Conservation (phyloP, 169 alveolate genomes). For the Eimeria brunetti region DNA sequence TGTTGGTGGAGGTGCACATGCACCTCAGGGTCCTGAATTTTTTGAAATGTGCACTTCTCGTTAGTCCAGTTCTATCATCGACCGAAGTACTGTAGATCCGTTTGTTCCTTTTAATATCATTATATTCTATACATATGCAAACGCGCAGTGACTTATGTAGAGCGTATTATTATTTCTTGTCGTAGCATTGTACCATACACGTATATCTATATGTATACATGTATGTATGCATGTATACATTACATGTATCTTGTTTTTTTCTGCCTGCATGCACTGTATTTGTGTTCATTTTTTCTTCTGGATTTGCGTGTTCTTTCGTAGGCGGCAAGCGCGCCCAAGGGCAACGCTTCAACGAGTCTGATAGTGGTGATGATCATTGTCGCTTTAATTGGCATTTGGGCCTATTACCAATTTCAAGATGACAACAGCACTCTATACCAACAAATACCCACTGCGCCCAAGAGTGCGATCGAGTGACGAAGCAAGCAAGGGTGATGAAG, state of each 20-base stretch:
- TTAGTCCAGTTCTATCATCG: too few relatives aligned
- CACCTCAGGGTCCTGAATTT: too few relatives aligned
- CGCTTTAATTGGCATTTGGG: conserved; percentile 52
- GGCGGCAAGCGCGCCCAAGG: background rate
- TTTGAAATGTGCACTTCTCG: too few relatives aligned
- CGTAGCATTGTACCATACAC: too few relatives aligned
- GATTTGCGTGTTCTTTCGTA: background rate
- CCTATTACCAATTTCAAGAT: conserved; percentile 49
- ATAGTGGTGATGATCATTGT: conserved; percentile 33
- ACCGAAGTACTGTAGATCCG: too few relatives aligned
- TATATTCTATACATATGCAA: too few relatives aligned
- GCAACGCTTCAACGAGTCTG: background rate
- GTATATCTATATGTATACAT: too few relatives aligned
- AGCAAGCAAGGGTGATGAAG: background rate
- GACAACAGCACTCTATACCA: conserved; percentile 37
- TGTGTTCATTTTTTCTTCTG: background rate
- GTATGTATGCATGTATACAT: background rate
- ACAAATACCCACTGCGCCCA: conserved; percentile 17
- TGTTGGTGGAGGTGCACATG: background rate
- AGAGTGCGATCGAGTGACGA: background rate
- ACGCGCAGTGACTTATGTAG: too few relatives aligned
- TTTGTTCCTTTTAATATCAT: too few relatives aligned
- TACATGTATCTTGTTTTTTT: background rate
- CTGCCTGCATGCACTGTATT: background rate
- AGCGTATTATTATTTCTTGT: too few relatives aligned